Base-by-base conservation (phyloP, 495 filamentous ascomycete genomes). In the Penicillium robsamsonii region DNA sequence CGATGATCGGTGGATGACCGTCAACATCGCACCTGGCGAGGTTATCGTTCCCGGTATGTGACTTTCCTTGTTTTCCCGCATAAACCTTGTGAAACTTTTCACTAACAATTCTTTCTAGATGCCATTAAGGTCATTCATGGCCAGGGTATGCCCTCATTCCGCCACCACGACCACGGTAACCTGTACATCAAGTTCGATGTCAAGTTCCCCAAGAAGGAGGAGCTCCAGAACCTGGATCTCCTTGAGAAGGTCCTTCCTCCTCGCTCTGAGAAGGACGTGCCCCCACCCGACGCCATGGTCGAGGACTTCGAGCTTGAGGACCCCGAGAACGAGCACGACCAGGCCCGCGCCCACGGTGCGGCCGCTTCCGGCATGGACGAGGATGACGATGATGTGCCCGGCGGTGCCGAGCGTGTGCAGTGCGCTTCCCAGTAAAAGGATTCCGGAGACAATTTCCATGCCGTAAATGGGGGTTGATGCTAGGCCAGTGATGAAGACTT, bases 181-280 rank as follows among this genome's bases (percentile, higher is more conserved):
- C 84, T 99, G 57, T 99, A 94, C 76, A 89, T 97, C 68, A 91
- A 95, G 71, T 99, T 99, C 79, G 85, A 89, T 58, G 91, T 99
- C 77, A 96, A 95, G 75, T 97, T 99, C 84, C 94, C 94, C 56
- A 71, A 83, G 60, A 77, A 79, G 63, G 71, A 81, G 46, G 68
- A 77, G 45, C 75, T 82, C 46, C 63, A 75, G 61, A 76, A 79
- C 68, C 65, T 79, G 10, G 81, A 86, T 17, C 75, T 81, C 7
- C 84, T 99, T 25, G 91, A 94, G 61, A 73, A 83, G 56, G 87
- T 96, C 46, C 85, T 99, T 30, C 93, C 94, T 3, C 71, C 87
- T 2, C 85, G 91, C 13, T 68, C 76, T 30, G 60, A 85, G 22
- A 75, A 85, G 62, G 71, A 72, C 27, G 73, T 81, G 27, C 84